Evolutionary conservation across 129 eudicot genomes (phyloP).

Genomic region (Apium graveolens): DNA sequence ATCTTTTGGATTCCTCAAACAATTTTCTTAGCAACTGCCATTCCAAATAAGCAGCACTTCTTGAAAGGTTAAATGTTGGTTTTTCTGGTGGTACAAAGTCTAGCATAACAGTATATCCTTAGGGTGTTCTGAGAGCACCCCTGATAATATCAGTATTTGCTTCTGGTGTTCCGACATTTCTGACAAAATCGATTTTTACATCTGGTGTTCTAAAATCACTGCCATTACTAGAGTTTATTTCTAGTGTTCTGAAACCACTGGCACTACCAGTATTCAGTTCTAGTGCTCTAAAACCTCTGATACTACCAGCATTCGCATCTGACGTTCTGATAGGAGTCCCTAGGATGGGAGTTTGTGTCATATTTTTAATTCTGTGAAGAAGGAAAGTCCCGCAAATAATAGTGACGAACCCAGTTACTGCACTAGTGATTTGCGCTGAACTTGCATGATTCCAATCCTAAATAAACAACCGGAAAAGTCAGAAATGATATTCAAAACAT

Average conservation of each 20-base stretch:
- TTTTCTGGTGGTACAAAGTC: slow-evolving; percentile 17
- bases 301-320: background rate
- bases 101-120: background rate
- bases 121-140: background rate
- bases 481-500: background rate
- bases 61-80: slow-evolving; percentile 18
- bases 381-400: slow-evolving; percentile 90
- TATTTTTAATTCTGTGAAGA: slow-evolving; percentile 78
- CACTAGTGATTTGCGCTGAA: slow-evolving; percentile 57
- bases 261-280: background rate
- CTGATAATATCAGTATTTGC: background rate
- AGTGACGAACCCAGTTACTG: slow-evolving; percentile 66
- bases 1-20: background rate
- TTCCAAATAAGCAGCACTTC: background rate
- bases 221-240: background rate
- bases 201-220: background rate
- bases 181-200: background rate
- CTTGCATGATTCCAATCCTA: slow-evolving; percentile 80
- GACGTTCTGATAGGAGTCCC: background rate
- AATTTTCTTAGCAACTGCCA: background rate
- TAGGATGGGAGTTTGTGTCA: slow-evolving; percentile 29
- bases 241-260: background rate
- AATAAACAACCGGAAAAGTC: background rate
- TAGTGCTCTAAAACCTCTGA: background rate
- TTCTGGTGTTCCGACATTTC: background rate